Evolutionary conservation across 192 early-diverging fungal genomes (phyloP).

Genomic region (Backusella liffmaniae): DNA sequence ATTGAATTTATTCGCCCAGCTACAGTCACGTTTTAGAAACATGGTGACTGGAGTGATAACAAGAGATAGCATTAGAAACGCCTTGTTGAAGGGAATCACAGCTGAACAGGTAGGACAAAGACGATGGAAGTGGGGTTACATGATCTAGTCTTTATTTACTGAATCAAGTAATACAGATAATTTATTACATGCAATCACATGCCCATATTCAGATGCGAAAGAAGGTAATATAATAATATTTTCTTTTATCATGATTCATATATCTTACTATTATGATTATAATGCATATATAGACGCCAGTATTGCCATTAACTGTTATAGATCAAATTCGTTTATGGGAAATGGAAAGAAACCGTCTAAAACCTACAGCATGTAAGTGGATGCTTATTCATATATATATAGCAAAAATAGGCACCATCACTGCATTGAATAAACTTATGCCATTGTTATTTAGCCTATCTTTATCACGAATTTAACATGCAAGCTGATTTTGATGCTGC

Average conservation of each 20-base stretch:
- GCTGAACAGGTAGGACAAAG: constrained; percentile 73
- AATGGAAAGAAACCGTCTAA: constrained; percentile 84
- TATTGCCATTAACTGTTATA: constrained; percentile 87
- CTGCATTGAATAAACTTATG: not conserved
- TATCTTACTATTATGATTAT: not conserved
- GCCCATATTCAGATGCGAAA: constrained; percentile 93
- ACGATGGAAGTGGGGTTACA: not conserved
- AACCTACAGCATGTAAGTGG: constrained; percentile 40
- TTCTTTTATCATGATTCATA: not conserved
- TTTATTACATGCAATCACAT: constrained; percentile 83
- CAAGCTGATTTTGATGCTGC: constrained; percentile 73
- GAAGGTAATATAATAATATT: constrained; percentile 32
- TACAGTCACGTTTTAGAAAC: constrained; percentile 85
- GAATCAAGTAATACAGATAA: constrained; percentile 56
- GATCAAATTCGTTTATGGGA: constrained; percentile 98
- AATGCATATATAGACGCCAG: constrained; percentile 46
- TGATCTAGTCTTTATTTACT: not conserved
- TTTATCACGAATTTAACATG: constrained; percentile 78
- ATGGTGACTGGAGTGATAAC: constrained; percentile 89
- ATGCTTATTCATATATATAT: not conserved
- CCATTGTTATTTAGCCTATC: constrained; percentile 40
- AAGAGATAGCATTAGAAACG: constrained; percentile 82
- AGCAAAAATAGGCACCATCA: too few species aligned
- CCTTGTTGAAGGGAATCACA: constrained; percentile 84
- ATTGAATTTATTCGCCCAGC: constrained; percentile 82